Conservation (phyloP, 225 moss, liverwort and hornwort species). For the Straminergon stramineum region DNA sequence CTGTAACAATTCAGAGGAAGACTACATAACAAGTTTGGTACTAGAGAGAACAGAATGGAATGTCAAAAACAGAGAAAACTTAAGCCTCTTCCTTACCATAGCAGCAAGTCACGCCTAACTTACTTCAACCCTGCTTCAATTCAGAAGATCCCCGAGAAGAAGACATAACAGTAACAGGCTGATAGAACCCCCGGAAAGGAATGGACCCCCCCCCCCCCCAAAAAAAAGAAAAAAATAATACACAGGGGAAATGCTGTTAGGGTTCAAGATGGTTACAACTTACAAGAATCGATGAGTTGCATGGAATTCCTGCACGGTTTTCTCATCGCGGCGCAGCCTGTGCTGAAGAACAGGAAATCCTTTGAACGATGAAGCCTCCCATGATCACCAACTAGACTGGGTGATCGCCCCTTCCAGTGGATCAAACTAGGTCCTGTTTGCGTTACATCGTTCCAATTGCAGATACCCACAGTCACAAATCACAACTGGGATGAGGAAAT, state of each 20-base stretch:
- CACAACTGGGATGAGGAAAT: neutral
- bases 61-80: neutral
- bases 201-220: neutral
- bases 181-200: neutral
- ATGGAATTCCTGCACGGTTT: neutral
- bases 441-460: neutral
- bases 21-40: neutral
- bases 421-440: neutral
- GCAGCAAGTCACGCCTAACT: neutral
- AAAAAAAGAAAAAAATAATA: neutral
- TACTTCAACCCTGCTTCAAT: neutral
- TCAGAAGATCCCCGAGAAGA: neutral
- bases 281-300: neutral
- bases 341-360: neutral
- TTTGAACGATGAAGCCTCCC: neutral
- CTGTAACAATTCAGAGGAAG: neutral
- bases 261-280: neutral
- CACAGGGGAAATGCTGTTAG: neutral
- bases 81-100: conserved; percentile 6
- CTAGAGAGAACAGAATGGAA: neutral
- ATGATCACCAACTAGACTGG: neutral
- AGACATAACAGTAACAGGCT: neutral
- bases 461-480: neutral
- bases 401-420: neutral
- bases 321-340: neutral